A percentile compares a stretch with the other conserved stretches of the same genome.
These are phyloP conservation scores for Fusarium metavorans DNA, from an alignment of 2,329 filamentous ascomycete genomes.

Conservation along the genomic window DNA sequence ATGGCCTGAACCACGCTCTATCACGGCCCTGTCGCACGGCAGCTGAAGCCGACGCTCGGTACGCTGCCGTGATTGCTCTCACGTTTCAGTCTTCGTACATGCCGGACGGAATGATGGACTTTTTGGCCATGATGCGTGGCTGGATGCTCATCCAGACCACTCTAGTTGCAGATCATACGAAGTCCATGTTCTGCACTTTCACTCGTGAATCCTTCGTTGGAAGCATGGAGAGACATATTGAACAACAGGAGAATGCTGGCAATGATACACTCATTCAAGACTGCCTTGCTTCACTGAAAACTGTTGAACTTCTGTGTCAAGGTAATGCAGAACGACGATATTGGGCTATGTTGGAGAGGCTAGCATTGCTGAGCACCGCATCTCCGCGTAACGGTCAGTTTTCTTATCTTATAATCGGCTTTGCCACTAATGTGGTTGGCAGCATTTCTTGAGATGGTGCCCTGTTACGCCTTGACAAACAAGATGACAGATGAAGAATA, in stretches of 20 bases:
- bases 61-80: not conserved
- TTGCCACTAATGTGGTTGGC: not conserved
- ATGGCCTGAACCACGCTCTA: not conserved
- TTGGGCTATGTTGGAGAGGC: not conserved
- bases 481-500: not conserved
- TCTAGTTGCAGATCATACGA: not conserved
- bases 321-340: not conserved
- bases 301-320: not conserved
- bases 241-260: too few relatives aligned
- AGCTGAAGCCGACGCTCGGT: not conserved
- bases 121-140: not conserved
- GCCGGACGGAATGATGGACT: not conserved
- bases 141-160: not conserved
- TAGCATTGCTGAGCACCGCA: not conserved
- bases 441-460: not conserved
- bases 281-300: not conserved
- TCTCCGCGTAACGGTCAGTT: not conserved
- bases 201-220: not conserved
- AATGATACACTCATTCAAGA: not conserved
- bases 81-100: not conserved
- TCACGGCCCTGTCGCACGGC: not conserved
- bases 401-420: not conserved
- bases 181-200: not conserved
- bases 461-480: not conserved
- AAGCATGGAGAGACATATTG: not conserved